phyloP scores from a whole-genome alignment of 805 yeast species.

The Spathaspora girioi region DNA sequence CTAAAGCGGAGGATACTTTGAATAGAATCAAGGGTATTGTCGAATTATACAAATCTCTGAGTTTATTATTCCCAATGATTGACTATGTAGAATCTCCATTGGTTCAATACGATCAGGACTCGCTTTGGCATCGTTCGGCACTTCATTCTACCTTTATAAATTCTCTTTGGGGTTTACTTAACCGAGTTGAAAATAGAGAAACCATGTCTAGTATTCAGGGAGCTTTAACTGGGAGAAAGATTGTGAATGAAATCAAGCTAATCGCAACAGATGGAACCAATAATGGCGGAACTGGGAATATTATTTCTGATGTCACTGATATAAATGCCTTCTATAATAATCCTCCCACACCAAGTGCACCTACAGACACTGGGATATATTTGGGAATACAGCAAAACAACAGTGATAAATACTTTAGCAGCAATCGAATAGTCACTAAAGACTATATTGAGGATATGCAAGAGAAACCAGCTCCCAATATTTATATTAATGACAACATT shows the following conservation, averaged over 20 bases:
- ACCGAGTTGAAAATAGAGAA: constrained; percentile 27
- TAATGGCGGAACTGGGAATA: background rate
- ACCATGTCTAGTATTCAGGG: constrained; percentile 45
- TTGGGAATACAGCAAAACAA: constrained; percentile 3
- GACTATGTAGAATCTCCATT: constrained; percentile 1
- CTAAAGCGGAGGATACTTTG: constrained; percentile 9
- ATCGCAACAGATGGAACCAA: constrained; percentile 6
- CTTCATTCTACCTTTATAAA: constrained; percentile 22
- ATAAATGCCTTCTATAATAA: constrained; percentile 7
- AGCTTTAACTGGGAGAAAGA: constrained; percentile 39
- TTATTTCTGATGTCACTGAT: constrained; percentile 8
- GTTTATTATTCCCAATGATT: constrained; percentile 55
- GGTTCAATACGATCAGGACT: constrained; percentile 5
- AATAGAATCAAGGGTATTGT: constrained; percentile 46
- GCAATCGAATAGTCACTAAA: constrained; percentile 9
- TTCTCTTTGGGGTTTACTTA: constrained; percentile 35
- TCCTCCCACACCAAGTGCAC: background rate
- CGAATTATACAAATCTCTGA: constrained; percentile 44
- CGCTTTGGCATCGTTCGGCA: constrained; percentile 20
- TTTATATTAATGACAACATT: constrained; percentile 10
- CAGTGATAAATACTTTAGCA: constrained; percentile 7
- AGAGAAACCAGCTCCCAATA: constrained; percentile 4
- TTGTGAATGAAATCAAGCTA: constrained; percentile 39
- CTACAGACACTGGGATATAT: background rate
- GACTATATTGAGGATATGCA: background rate